Evolutionary conservation across 192 early-diverging fungal genomes (phyloP).

Genomic region (Coemansia nantahalensis): DNA sequence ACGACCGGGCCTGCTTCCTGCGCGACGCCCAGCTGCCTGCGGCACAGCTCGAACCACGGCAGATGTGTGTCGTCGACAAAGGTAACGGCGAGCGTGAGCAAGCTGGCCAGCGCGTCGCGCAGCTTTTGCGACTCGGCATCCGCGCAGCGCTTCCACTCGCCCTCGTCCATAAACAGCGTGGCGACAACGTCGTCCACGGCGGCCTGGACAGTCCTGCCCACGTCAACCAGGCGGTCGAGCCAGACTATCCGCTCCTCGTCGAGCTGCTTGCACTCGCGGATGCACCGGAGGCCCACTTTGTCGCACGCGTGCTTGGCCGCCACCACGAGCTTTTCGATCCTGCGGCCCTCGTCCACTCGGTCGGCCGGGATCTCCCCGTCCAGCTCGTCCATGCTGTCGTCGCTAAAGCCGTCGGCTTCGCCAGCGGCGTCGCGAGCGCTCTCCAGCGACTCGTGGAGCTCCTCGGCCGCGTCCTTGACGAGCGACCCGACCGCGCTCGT

Average conservation of each 20-base stretch:
- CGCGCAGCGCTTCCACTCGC: slow-evolving; percentile 19
- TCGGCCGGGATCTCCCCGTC: slow-evolving; percentile 33
- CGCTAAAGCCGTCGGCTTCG: slow-evolving; percentile 6
- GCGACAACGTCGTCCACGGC: slow-evolving; percentile 34
- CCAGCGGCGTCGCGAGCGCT: not conserved
- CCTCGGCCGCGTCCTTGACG: slow-evolving; percentile 40
- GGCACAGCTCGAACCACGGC: slow-evolving; percentile 43
- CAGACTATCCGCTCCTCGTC: slow-evolving; percentile 39
- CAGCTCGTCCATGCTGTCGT: slow-evolving; percentile 47
- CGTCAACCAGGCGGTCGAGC: slow-evolving; percentile 47
- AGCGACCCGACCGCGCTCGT: slow-evolving; percentile 12
- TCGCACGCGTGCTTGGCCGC: slow-evolving; percentile 34
- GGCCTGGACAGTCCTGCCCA: slow-evolving; percentile 26
- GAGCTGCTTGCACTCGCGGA: slow-evolving; percentile 35
- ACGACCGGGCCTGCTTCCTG: slow-evolving; percentile 15
- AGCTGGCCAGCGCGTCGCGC: slow-evolving; percentile 5
- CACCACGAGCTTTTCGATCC: slow-evolving; percentile 24
- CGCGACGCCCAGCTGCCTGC: slow-evolving; percentile 24
- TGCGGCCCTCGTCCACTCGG: slow-evolving; percentile 25
- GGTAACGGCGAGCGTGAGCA: slow-evolving; percentile 41
- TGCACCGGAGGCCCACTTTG: slow-evolving; percentile 44
- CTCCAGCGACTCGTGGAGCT: slow-evolving; percentile 26
- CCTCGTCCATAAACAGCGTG: slow-evolving; percentile 28
- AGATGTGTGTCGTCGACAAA: slow-evolving; percentile 51
- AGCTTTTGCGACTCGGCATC: slow-evolving; percentile 19